Evolutionary conservation across 2,329 filamentous ascomycete genomes (phyloP).

Genomic region (Ophiobolus disseminans): DNA sequence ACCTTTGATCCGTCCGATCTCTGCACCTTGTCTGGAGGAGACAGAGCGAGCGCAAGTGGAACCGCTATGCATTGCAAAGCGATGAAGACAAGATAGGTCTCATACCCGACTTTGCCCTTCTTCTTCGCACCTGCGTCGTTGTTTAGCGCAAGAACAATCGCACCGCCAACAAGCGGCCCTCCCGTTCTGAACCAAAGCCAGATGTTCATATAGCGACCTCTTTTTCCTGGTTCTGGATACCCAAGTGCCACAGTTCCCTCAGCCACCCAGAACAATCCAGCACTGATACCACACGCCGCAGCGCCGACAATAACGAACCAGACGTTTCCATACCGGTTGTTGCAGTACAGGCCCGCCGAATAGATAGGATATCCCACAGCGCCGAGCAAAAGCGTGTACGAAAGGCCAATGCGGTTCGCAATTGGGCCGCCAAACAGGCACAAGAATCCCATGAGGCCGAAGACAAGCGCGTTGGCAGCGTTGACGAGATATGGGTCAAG

Average conservation of each 20-base stretch:
- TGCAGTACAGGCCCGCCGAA: conserved; percentile 48
- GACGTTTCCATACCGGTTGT: conserved; percentile 40
- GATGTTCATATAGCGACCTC: conserved; percentile 23
- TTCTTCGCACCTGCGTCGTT: conserved; percentile 48
- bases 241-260: conserved; percentile 38
- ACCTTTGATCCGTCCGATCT: conserved; percentile 48
- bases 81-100: conserved; percentile 49
- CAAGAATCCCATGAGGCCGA: conserved; percentile 45
- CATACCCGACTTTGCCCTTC: conserved; percentile 55
- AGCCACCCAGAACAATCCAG: conserved; percentile 34
- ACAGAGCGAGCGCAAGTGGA: conserved; percentile 53
- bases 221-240: conserved; percentile 20
- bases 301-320: conserved; percentile 35
- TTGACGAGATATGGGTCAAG: conserved; percentile 37
- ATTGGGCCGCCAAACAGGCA: conserved; percentile 42
- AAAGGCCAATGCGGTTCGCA: conserved; percentile 6
- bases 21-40: conserved; percentile 54
- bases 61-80: conserved; percentile 56
- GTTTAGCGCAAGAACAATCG: conserved; percentile 48
- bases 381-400: conserved; percentile 44
- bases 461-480: conserved; percentile 49
- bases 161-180: conserved; percentile 23
- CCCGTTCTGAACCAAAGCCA: conserved; percentile 25
- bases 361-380: conserved; percentile 48
- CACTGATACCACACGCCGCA: conserved; percentile 25